phyloP scores from a whole-genome alignment of 768 basidiomycete genomes.

The Dentipellis fragilis region DNA sequence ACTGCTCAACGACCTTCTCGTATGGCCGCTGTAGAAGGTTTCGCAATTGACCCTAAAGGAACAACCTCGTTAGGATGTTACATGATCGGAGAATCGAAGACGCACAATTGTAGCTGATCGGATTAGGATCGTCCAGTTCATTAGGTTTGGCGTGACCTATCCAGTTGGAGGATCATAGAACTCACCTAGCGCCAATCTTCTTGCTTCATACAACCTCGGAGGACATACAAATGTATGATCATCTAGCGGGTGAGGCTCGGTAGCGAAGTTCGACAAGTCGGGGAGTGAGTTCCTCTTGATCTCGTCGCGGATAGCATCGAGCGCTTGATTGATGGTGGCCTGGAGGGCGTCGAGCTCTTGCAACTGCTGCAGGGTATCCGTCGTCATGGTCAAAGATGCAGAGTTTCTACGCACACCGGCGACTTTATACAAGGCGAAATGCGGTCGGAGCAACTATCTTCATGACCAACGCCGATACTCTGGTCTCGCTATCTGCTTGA shows the following conservation, averaged over 20 bases:
- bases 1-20: constrained; percentile 15
- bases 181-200: constrained; percentile 3
- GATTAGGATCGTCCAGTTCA: neutral
- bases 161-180: neutral
- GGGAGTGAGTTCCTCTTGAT: neutral
- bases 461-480: neutral
- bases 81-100: neutral
- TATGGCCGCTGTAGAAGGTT: constrained; percentile 13
- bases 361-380: neutral
- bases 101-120: constrained; percentile 2
- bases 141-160: neutral
- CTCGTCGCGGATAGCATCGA: constrained; percentile 8
- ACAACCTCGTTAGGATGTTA: neutral
- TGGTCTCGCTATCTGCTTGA: no score
- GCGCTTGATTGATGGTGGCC: constrained; percentile 14
- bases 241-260: constrained; percentile 1
- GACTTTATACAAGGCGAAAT: neutral
- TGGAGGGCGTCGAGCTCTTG: constrained; percentile 7
- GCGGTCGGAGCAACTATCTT: neutral
- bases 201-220: constrained; percentile 1
- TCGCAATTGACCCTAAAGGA: constrained; percentile 11
- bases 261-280: constrained; percentile 1
- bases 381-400: neutral
- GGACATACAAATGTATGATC: constrained; percentile 1
- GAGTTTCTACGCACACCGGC: neutral